Percentiles rank a stretch among this genome's conserved stretches.
phyloP scores from a whole-genome alignment of 129 eudicot species.

The Centella asiatica region DNA sequence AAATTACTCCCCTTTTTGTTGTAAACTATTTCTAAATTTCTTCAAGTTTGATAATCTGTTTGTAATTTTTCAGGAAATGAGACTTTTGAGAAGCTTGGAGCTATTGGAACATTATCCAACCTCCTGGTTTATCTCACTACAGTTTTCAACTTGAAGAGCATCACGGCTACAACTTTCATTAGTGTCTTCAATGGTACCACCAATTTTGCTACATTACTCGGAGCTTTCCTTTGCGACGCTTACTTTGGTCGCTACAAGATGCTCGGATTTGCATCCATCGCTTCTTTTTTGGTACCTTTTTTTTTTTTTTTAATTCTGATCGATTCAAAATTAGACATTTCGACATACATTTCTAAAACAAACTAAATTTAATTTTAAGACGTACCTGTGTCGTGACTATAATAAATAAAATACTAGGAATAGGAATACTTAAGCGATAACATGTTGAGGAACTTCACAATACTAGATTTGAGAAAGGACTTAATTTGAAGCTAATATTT shows the following conservation, averaged over 20 bases:
- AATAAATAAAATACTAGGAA: too few relatives aligned
- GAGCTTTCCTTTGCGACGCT: slow-evolving; percentile 31
- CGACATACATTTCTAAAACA: too few relatives aligned
- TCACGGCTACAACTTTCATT: slow-evolving; percentile 25
- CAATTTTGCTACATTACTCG: slow-evolving; percentile 30
- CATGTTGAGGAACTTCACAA: too few relatives aligned
- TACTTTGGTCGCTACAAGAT: slow-evolving; percentile 35
- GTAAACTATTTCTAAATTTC: too few relatives aligned
- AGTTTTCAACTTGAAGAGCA: slow-evolving; percentile 22
- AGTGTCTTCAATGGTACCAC: slow-evolving; percentile 34
- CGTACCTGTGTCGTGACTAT: too few relatives aligned
- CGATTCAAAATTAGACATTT: too few relatives aligned
- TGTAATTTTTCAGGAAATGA: slow-evolving; percentile 25
- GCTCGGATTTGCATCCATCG: slow-evolving; percentile 19
- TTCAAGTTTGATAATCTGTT: too few relatives aligned
- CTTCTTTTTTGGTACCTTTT: slow-evolving; percentile 22
- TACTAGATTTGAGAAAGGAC: too few relatives aligned
- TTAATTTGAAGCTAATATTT: too few relatives aligned
- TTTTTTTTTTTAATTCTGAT: not conserved
- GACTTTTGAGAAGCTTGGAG: slow-evolving; percentile 36
- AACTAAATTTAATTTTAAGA: too few relatives aligned
- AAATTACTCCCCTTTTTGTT: too few relatives aligned
- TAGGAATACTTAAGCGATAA: too few relatives aligned
- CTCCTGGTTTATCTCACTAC: slow-evolving; percentile 25
- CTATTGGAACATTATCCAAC: slow-evolving; percentile 20